Evolutionary conservation across 441 rosid species (phyloP), one percentile per base, ranked within the genome.

Genomic region (Croton setiger): DNA sequence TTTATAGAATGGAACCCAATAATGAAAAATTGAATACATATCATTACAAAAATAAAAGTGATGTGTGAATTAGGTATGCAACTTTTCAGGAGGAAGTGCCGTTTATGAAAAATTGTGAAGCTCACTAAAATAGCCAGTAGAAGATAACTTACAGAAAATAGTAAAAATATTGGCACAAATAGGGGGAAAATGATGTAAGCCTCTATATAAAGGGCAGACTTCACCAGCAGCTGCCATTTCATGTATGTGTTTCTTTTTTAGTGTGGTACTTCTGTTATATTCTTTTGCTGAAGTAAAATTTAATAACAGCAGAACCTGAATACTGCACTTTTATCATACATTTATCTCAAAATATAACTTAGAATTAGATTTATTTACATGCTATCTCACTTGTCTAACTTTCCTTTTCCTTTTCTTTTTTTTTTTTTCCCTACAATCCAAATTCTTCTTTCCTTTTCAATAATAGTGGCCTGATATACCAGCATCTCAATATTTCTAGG

Each of bases 331-430:
- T 35, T 23, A 36, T 43, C 11, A 72, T 60, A 39, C 66, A 67
- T 36, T 55, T 54, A 63, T 68, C 58, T 68, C 53, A 51, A 68
- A 64, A 41, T 23, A 65, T 39, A 55, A 70, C 18, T 53, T 56
- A 63, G 67, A 62, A 52, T 62, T 54, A 76, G 58, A 67, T 64
- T 70, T 75, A 84, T 86, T 83, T 86, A 80, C 88, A 85, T 31
- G 72, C 77, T 82, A 81, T 72, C 77, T 75, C 71, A 69, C 73
- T 75, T 59, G n/a, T 57, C 80, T 73, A 75, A 51, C 64, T 71
- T 49, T 61, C 55, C 60, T 56, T 70, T 0, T 27, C 31, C 31
- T 2, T 27, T 48, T 45, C 76, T 70, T 66, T 18, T n/a, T n/a
- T n/a, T n/a, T n/a, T n/a, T 43, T 13, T 41, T 17, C 31, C 2